Percentiles rank a stretch among this genome's conserved stretches.
phyloP scores from a whole-genome alignment of 768 basidiomycete genomes.

The Coprinopsis marcescibilis region DNA sequence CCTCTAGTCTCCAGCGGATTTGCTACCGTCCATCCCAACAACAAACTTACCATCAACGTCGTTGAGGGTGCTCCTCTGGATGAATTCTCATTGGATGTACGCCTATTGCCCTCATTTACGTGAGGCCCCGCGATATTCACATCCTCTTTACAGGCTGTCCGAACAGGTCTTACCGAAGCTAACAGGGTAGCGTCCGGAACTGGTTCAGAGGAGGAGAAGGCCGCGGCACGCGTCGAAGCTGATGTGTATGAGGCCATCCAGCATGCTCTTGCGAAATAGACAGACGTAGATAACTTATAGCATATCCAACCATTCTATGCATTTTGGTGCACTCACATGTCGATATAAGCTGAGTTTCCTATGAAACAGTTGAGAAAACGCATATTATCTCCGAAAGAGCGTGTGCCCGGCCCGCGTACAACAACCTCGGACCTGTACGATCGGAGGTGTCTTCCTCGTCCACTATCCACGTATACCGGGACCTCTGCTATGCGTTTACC shows the following conservation, averaged over 20 bases:
- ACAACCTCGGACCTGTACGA: too few species aligned
- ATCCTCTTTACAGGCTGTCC: constrained; percentile 63
- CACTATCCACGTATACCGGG: too few species aligned
- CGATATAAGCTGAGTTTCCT: too few species aligned
- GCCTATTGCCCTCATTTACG: constrained; percentile 14
- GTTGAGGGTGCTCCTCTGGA: constrained; percentile 94
- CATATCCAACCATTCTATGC: background rate
- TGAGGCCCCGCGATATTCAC: background rate
- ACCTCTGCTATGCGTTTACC: too few species aligned
- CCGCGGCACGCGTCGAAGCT: constrained; percentile 89
- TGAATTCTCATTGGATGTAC: constrained; percentile 84
- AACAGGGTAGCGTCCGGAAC: constrained; percentile 72
- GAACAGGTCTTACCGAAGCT: constrained; percentile 85
- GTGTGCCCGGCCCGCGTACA: too few species aligned
- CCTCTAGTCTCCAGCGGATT: constrained; percentile 87
- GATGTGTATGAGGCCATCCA: constrained; percentile 97
- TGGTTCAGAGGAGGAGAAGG: constrained; percentile 90
- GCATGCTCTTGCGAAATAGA: constrained; percentile 59
- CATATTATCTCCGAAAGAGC: too few species aligned
- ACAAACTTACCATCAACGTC: constrained; percentile 93
- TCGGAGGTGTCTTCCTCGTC: too few species aligned
- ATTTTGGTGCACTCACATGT: too few species aligned
- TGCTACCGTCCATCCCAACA: constrained; percentile 96
- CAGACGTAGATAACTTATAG: constrained; percentile 11
- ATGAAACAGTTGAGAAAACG: too few species aligned